Percentiles rank a stretch among this genome's conserved stretches.
phyloP scores from a whole-genome alignment of 2,329 filamentous ascomycete species.

The Thermomyces lanuginosus region DNA sequence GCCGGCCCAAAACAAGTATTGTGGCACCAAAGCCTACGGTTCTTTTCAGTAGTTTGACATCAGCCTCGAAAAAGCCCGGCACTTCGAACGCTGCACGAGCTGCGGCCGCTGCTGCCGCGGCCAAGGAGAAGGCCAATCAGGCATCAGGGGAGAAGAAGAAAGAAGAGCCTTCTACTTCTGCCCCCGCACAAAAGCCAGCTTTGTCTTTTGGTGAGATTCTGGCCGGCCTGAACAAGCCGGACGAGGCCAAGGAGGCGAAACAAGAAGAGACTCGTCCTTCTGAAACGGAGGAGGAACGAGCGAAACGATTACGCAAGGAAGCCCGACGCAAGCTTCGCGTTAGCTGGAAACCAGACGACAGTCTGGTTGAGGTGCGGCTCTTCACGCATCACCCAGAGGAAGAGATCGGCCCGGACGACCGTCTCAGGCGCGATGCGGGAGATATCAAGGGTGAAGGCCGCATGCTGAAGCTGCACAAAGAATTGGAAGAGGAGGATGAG shows the following conservation, averaged over 20 bases:
- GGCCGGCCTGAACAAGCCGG: constrained; percentile 39
- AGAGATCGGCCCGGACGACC: constrained; percentile 42
- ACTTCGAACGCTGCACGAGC: constrained; percentile 34
- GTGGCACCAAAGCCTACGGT: constrained; percentile 29
- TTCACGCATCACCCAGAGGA: constrained; percentile 50
- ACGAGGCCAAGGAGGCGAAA: constrained; percentile 36
- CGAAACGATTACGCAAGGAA: constrained; percentile 45
- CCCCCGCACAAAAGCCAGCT: constrained; percentile 22
- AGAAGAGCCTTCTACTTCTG: constrained; percentile 15
- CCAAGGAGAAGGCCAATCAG: constrained; percentile 18
- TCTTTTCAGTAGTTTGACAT: constrained; percentile 31
- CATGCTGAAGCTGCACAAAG: constrained; percentile 35
- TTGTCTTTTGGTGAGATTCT: constrained; percentile 35
- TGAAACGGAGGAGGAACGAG: constrained; percentile 44
- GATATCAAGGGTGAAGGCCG: constrained; percentile 43
- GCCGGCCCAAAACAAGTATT: constrained; percentile 23
- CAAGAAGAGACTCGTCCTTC: constrained; percentile 36
- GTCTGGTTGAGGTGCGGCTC: constrained; percentile 39
- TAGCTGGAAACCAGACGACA: constrained; percentile 41
- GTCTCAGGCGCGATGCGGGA: constrained; percentile 40
- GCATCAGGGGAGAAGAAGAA: constrained; percentile 20
- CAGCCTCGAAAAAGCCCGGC: constrained; percentile 34
- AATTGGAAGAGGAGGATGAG: constrained; percentile 41
- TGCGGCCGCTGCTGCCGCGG: constrained; percentile 24
- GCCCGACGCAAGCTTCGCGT: constrained; percentile 44